A percentile compares a stretch with the other conserved stretches of the same genome.
Conservation (phyloP, 2,329 filamentous ascomycete genomes). For the Dactylellina leptospora region DNA sequence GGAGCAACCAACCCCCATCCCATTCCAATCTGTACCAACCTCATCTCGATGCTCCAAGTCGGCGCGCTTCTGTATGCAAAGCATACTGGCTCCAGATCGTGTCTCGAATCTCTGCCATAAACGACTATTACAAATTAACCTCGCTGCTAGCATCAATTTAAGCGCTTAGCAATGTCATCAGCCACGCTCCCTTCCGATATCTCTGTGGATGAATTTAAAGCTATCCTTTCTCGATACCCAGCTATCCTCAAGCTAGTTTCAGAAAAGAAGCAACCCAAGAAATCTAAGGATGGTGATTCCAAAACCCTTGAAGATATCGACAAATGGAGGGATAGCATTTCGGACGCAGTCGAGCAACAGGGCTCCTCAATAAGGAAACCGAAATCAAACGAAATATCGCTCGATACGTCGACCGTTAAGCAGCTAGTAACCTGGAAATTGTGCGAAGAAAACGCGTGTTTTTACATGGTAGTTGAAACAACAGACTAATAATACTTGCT, state of each 20-base stretch:
- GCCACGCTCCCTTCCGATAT: constrained; percentile 12
- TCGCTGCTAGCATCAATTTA: too few relatives aligned
- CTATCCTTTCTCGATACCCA: constrained; percentile 35
- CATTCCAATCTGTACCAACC: too few relatives aligned
- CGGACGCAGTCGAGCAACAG: not conserved
- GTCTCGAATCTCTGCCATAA: too few relatives aligned
- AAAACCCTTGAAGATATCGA: constrained; percentile 39
- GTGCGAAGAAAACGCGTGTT: not conserved
- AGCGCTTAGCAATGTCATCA: constrained; percentile 11
- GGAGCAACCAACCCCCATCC: too few relatives aligned
- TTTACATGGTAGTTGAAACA: not conserved
- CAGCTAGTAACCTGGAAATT: constrained; percentile 47
- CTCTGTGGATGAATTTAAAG: constrained; percentile 18
- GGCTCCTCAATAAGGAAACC: not conserved
- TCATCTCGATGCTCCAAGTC: too few relatives aligned
- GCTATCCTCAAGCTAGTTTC: constrained; percentile 27
- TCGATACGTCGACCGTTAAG: constrained; percentile 28
- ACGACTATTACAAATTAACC: too few relatives aligned
- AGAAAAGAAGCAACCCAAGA: constrained; percentile 29
- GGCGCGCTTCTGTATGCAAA: too few relatives aligned
- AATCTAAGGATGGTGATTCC: constrained; percentile 22
- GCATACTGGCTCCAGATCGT: too few relatives aligned
- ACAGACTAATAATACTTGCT: constrained; percentile 8
- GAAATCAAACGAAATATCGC: not conserved
- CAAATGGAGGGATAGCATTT: constrained; percentile 30